Evolutionary conservation across 331 rosid genomes (phyloP), one percentile per base, ranked within the genome.

Genomic region (Malus hybrid): DNA sequence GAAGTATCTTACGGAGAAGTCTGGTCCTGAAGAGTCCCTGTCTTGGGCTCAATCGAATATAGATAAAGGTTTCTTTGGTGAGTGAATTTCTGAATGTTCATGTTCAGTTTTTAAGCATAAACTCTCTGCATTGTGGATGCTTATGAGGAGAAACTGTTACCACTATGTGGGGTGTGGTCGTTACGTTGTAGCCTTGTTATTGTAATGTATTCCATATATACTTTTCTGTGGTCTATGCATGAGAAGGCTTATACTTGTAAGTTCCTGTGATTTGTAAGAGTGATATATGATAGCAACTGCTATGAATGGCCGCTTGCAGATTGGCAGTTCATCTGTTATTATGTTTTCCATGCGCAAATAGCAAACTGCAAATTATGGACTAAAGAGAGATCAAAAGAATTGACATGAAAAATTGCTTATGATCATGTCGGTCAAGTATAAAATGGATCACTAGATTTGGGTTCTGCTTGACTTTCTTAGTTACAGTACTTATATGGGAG

Each of bases 21-120:
- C 70, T 79, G 83, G 85, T 62, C 63, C 69, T 46, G 80, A 74
- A 42, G 84, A 84, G 59, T 55, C 70, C 70, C 73, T 56, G 54
- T 34, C 73, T 1, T 81, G 80, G 83, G 84, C 80, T 56, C 84
- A 83, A 61, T 33, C 33, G 71, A 63, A 44, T 62, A 76, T 86
- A 42, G 79, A 73, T 64, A 79, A 83, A 61, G 90, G 90, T 55
- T 81, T 86, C 71, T 39, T 19, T 1, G 80, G 87, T 83, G 77
- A 73, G 76, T 66, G 44, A 65, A 15, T 76, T 31, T 18, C 31
- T 69, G 7, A 36, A 34, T 42, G 33, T n/a, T 28, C 42, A 42
- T 79, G 55, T 28, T 50, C 46, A 12, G 3, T 48, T 36, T 6
- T 39, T 72, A 64, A 27, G 18, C 2, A 65, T 65, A 32, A 32